These are phyloP conservation scores for Phytopythium montanum DNA, from an alignment of 352 stramenopile genomes.

Conservation along the genomic window DNA sequence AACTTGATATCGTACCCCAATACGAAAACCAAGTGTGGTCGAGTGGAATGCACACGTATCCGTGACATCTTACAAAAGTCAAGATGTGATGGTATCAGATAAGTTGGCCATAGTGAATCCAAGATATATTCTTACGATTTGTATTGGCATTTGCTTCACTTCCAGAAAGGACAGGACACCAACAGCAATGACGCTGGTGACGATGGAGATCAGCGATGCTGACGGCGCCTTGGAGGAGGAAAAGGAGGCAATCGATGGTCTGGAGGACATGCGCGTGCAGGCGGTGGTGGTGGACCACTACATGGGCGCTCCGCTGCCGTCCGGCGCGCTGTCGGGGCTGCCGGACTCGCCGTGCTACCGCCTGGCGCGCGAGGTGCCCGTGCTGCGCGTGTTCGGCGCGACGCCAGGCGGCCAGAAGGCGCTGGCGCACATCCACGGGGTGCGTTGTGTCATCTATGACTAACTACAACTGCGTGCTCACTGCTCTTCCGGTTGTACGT, in stretches of 20 bases:
- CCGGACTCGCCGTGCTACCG: conserved; percentile 64
- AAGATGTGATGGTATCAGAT: too few relatives aligned
- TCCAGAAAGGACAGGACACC: not conserved
- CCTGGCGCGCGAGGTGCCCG: conserved; percentile 64
- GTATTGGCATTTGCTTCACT: too few relatives aligned
- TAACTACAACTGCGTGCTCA: not conserved
- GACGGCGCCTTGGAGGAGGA: not conserved
- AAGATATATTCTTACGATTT: too few relatives aligned
- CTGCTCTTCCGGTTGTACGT: not conserved
- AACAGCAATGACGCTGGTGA: not conserved
- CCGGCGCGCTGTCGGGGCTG: conserved; percentile 34
- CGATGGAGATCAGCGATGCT: not conserved
- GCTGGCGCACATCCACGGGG: conserved; percentile 88
- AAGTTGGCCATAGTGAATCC: too few relatives aligned
- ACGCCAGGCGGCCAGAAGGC: conserved; percentile 89
- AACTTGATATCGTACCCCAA: too few relatives aligned
- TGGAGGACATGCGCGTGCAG: conserved; percentile 64
- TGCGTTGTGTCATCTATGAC: conserved; percentile 12
- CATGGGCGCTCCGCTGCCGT: conserved; percentile 60
- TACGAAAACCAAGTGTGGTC: too few relatives aligned
- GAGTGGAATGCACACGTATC: too few relatives aligned
- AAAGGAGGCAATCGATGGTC: conserved; percentile 14
- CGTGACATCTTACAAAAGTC: too few relatives aligned
- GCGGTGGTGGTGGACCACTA: conserved; percentile 84
- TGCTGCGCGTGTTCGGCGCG: conserved; percentile 88